Base-by-base conservation (phyloP, 306 rosid species). In the Cicer judaicum region DNA sequence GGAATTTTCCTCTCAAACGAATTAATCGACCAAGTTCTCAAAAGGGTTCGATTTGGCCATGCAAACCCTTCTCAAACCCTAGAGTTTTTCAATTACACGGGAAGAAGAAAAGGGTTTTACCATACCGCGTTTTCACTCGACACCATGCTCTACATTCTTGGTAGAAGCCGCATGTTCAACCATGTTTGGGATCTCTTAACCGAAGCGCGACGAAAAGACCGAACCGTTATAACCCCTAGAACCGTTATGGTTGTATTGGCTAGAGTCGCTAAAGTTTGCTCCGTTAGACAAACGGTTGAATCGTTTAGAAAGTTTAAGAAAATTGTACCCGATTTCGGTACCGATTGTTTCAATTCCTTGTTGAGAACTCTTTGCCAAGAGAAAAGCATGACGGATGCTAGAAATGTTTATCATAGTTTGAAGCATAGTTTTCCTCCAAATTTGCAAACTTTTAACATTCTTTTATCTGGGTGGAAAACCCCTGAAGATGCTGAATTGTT, bases 381-480 rank as follows among this genome's bases (percentile, higher is more conserved):
- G 87, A 94, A 91, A 89, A 94, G 96, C 54, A 94, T 94, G 97
- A 50, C 65, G 2, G 98, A 91, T 82, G 98, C 95, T 1, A 88
- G 97, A 66, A 94, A 94, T 40, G 95, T 91, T n/a, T 94, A 94
- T 75, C 96, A 88, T 62, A 72, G 84, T 75, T 82, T 94, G 84
- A 94, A 91, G 90, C 79, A 80, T 34, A 59, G 41, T 12, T 94
- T 91, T 77, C 84, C 69, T 8, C 93, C 97, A 0, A 87, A 87
- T 79, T 76, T 91, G 85, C 93, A 86, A 5, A 94, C 98, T 40
- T 94, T 88, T 74, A 91, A 90, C 62, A 91, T 94, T 48, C 87
- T 91, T 18, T 84, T 94, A 29, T 90, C 94, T 0, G 97, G 97
- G 41, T 94, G 98, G 98, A 94, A 94, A 73, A 86, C 90, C 21